phyloP scores from a whole-genome alignment of 2,329 filamentous ascomycete species.

The Ophiostoma sp. region DNA sequence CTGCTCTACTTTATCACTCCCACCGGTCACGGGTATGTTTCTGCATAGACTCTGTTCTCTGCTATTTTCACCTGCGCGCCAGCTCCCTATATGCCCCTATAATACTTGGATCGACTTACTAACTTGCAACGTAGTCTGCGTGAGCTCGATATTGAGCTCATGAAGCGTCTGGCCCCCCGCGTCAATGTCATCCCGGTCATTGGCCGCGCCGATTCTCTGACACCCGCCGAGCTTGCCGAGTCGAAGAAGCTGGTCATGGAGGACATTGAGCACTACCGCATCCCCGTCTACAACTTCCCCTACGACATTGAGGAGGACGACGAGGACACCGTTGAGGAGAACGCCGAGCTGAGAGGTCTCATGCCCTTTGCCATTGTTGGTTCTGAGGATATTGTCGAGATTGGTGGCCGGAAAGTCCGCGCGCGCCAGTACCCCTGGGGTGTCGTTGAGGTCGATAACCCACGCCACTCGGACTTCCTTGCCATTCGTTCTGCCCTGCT shows the following conservation, averaged over 20 bases:
- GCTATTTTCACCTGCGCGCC: background rate
- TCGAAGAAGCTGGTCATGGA: constrained; percentile 99
- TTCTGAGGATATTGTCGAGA: constrained; percentile 91
- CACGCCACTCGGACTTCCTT: constrained; percentile 96
- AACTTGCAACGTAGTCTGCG: constrained; percentile 60
- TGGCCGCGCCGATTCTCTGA: constrained; percentile 95
- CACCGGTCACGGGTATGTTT: constrained; percentile 79
- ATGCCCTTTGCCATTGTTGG: constrained; percentile 99
- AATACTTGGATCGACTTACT: background rate
- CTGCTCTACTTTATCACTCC: constrained; percentile 99
- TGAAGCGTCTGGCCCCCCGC: constrained; percentile 96
- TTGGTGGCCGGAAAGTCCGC: constrained; percentile 84
- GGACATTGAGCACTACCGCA: constrained; percentile 99
- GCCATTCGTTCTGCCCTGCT: constrained; percentile 93
- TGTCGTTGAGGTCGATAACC: constrained; percentile 98
- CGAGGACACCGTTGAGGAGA: constrained; percentile 98
- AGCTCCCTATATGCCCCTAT: background rate
- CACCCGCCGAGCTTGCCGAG: constrained; percentile 91
- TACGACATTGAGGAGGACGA: constrained; percentile 99
- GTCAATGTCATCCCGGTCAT: constrained; percentile 99
- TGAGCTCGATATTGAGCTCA: constrained; percentile 98
- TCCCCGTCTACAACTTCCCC: constrained; percentile 99
- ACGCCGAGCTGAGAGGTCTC: constrained; percentile 89
- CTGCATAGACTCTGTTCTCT: background rate
- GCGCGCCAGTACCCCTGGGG: constrained; percentile 98